Evolutionary conservation across 495 filamentous ascomycete species (phyloP).

Genomic region (Choiromyces venosus): DNA sequence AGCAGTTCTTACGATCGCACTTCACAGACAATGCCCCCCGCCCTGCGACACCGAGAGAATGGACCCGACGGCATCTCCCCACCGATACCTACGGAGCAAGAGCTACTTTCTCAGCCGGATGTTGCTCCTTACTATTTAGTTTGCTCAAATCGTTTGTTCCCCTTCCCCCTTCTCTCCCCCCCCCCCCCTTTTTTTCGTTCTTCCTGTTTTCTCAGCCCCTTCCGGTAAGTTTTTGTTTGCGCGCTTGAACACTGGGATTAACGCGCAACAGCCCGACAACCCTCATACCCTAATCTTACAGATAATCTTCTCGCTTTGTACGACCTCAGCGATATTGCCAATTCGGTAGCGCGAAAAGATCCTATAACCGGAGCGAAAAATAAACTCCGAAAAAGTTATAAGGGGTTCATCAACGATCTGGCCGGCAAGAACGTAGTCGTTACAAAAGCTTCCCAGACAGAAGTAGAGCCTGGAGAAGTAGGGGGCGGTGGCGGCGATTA

Average conservation of each 20-base stretch:
- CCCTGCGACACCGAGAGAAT: constrained; percentile 31
- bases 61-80: constrained; percentile 25
- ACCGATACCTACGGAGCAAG: constrained; percentile 36
- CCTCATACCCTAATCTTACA: constrained; percentile 53
- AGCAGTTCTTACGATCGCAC: constrained; percentile 32
- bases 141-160: constrained; percentile 41
- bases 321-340: constrained; percentile 55
- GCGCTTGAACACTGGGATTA: constrained; percentile 38
- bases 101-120: constrained; percentile 38
- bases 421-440: constrained; percentile 53
- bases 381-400: constrained; percentile 67
- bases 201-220: background rate
- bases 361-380: constrained; percentile 65
- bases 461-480: constrained; percentile 49
- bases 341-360: constrained; percentile 60
- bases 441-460: constrained; percentile 44
- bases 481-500: constrained; percentile 45
- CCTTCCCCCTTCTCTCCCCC: constrained; percentile 20
- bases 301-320: constrained; percentile 62
- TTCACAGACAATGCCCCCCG: constrained; percentile 29
- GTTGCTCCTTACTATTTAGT: constrained; percentile 39
- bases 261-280: constrained; percentile 45
- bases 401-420: constrained; percentile 61
- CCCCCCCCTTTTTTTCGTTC: too few relatives aligned
- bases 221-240: constrained; percentile 6